Percentiles rank a stretch among this genome's conserved stretches.
Evolutionary conservation across 164 flowering plant genomes (phyloP).

Genomic region (Vitis rotundifolia): DNA sequence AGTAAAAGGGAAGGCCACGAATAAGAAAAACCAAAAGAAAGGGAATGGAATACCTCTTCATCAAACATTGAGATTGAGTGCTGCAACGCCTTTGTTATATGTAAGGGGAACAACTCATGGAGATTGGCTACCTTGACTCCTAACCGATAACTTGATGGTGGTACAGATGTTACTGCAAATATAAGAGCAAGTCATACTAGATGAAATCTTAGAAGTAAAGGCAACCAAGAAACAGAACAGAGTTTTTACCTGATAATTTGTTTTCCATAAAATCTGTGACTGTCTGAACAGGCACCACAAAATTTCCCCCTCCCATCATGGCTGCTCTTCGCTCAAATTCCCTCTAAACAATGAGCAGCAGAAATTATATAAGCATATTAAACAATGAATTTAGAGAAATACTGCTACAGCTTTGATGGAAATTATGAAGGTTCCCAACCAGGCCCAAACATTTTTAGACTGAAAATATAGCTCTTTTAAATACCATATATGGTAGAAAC

Average conservation of each 20-base stretch:
- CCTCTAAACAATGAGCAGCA: conserved; percentile 39
- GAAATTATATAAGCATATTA: background rate
- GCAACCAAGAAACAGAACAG: background rate
- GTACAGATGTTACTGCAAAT: conserved; percentile 54
- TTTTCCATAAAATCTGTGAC: conserved; percentile 84
- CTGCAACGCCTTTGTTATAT: conserved; percentile 74
- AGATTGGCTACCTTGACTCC: conserved; percentile 92
- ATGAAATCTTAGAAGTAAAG: background rate
- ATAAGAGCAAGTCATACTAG: conserved; percentile 12
- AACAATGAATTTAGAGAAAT: background rate
- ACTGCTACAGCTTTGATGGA: background rate
- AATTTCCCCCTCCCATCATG: conserved; percentile 89
- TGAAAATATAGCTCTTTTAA: background rate
- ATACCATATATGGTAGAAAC: background rate
- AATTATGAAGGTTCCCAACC: background rate
- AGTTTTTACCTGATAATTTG: conserved; percentile 63
- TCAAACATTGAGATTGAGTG: conserved; percentile 69
- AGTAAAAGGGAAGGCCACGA: background rate
- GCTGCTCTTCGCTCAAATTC: conserved; percentile 85
- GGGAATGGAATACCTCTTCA: conserved; percentile 57
- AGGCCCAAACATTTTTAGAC: background rate
- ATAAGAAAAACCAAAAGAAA: background rate
- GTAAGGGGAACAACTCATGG: conserved; percentile 74
- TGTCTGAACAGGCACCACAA: conserved; percentile 86
- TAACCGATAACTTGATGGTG: conserved; percentile 89